These are phyloP conservation scores for Ophiocordyceps camponoti-leonardi DNA, from an alignment of 2,329 filamentous ascomycete species.

Conservation along the genomic window DNA sequence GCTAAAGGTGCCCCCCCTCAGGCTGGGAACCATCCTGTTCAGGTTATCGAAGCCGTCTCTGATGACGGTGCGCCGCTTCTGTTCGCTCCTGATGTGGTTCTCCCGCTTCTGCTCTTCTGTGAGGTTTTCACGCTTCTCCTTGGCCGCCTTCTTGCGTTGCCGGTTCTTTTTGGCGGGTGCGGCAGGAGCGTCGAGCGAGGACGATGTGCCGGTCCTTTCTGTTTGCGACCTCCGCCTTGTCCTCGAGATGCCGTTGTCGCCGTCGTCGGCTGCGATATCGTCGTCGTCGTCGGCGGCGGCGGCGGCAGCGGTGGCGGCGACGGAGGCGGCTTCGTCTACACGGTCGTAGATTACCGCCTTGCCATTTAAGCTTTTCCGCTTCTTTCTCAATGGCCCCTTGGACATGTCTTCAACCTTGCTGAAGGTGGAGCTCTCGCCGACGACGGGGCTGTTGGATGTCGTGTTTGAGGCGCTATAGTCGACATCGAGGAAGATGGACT, in stretches of 20 bases:
- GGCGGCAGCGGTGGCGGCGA: slow-evolving; percentile 21
- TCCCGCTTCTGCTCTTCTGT: slow-evolving; percentile 66
- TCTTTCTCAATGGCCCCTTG: slow-evolving; percentile 29
- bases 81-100: slow-evolving; percentile 77
- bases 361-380: slow-evolving; percentile 35
- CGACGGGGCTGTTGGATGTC: slow-evolving; percentile 35
- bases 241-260: slow-evolving; percentile 17
- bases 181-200: slow-evolving; percentile 13
- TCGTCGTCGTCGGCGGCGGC: slow-evolving; percentile 18
- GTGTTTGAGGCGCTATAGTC: slow-evolving; percentile 42
- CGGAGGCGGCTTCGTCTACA: slow-evolving; percentile 22
- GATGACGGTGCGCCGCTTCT: slow-evolving; percentile 69
- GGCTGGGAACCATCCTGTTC: slow-evolving; percentile 56
- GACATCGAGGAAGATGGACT: slow-evolving; percentile 30
- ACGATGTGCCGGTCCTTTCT: slow-evolving; percentile 16
- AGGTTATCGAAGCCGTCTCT: slow-evolving; percentile 71
- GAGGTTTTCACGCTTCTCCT: slow-evolving; percentile 50
- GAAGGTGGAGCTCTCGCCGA: slow-evolving; percentile 7
- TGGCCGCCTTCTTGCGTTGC: slow-evolving; percentile 9
- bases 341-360: slow-evolving; percentile 12
- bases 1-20: slow-evolving; percentile 59
- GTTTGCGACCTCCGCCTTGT: slow-evolving; percentile 31
- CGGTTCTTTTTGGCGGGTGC: background rate
- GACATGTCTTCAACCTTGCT: slow-evolving; percentile 17
- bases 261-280: slow-evolving; percentile 17